Evolutionary conservation across 306 rosid genomes (phyloP), one percentile per base, ranked within the genome.

Genomic region (Medicago truncatula): DNA sequence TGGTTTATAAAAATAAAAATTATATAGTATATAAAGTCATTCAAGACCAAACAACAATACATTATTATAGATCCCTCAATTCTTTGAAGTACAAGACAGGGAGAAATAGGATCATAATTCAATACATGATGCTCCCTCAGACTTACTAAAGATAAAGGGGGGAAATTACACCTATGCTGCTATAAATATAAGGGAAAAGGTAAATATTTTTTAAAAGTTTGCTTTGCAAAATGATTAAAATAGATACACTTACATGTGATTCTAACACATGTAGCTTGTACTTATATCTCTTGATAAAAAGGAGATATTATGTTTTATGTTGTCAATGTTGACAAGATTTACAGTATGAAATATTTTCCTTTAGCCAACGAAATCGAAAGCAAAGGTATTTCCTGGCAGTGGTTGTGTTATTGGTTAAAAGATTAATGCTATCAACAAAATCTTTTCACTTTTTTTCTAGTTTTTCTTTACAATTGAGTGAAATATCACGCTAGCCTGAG

Each of bases 291-390:
- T 46, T 16, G 7, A 11, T 46, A 12, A 46, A 46, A 46, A 66
- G 56, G 11, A 34, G 50, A 74, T 47, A 25, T 63, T 63, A 63
- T 58, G 64, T 58, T 16, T 10, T 58, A 38, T 72, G 67, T 46
- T 39, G 2, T 13, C 54, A 72, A 57, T 20, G 60, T 18, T 20
- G 14, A 20, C 7, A 25, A 46, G n/a, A 15, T 13, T 46, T 16
- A 46, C 52, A 1, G 40, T 59, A 59, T 34, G 43, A 74, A n/a
- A 57, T 28, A 53, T 12, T 36, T 70, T 38, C 11, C 11, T 11
- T 31, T 20, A 58, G 40, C 67, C 17, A 74, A 61, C 14, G 62
- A 16, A 4, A 56, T 46, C 40, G 39, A 67, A 20, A 40, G 59
- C 58, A 57, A 25, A 28, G 23, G 44, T 28, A 60, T 34, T 15